phyloP scores from a whole-genome alignment of 345 rosid genomes.

The Cardamine resedifolia region DNA sequence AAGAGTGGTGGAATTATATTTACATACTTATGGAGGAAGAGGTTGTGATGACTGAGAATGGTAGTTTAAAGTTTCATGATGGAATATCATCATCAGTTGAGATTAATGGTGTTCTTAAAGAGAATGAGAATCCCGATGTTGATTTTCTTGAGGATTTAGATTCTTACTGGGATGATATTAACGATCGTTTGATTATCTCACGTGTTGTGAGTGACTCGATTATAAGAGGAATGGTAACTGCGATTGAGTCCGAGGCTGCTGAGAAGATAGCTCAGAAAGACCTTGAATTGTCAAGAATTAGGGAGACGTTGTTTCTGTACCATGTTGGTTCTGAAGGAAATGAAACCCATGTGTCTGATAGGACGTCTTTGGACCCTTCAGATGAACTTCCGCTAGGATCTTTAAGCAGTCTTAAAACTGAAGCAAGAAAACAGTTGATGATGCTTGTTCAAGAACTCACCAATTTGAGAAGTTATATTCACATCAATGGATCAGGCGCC shows the following conservation, averaged over 20 bases:
- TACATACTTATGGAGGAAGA: constrained; percentile 34
- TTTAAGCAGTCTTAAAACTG: constrained; percentile 39
- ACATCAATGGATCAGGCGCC: constrained; percentile 38
- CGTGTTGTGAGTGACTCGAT: constrained; percentile 80
- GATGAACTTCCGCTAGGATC: constrained; percentile 38
- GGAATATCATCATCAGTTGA: constrained; percentile 12
- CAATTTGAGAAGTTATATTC: constrained; percentile 41
- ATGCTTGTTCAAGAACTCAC: constrained; percentile 62
- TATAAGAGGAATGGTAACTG: constrained; percentile 68
- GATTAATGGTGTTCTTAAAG: constrained; percentile 34
- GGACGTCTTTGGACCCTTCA: constrained; percentile 21
- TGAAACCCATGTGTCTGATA: constrained; percentile 22
- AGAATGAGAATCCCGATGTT: constrained; percentile 48
- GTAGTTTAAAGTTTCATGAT: constrained; percentile 15
- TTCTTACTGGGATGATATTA: constrained; percentile 59
- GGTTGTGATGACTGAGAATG: constrained; percentile 35
- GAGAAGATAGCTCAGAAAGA: constrained; percentile 67
- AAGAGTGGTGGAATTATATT: background rate
- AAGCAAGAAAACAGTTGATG: constrained; percentile 50
- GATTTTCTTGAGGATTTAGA: constrained; percentile 61
- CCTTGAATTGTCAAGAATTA: constrained; percentile 53
- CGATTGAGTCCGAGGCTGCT: constrained; percentile 64
- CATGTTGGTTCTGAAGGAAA: constrained; percentile 36
- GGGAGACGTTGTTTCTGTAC: constrained; percentile 43
- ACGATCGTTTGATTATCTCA: constrained; percentile 56